Conservation (phyloP, 2,329 filamentous ascomycete genomes). For the Cladosporium sp. region DNA sequence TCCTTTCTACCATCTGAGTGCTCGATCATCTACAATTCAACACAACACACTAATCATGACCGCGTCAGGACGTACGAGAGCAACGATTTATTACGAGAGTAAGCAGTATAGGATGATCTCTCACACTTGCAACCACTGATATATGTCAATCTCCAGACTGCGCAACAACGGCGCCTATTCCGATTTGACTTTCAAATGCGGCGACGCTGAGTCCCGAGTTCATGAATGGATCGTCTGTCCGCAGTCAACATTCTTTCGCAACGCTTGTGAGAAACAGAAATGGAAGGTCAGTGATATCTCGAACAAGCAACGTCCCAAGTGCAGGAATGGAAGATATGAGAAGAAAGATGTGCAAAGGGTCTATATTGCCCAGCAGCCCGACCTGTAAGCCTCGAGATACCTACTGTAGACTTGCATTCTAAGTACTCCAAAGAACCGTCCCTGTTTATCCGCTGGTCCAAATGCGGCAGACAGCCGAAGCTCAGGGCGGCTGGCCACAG, state of each 20-base stretch:
- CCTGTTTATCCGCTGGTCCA: too few relatives aligned
- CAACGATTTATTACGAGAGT: not conserved
- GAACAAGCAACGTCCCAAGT: too few relatives aligned
- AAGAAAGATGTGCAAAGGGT: too few relatives aligned
- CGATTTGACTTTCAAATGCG: constrained; percentile 8
- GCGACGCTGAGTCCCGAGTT: not conserved
- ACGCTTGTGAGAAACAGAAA: constrained; percentile 8
- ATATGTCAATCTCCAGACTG: not conserved
- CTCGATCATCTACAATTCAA: not conserved
- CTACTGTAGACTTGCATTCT: too few relatives aligned
- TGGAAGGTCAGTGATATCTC: constrained; percentile 6
- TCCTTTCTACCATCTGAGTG: not conserved
- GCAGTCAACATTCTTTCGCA: constrained; percentile 6
- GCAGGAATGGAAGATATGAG: too few relatives aligned
- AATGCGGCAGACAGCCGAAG: too few relatives aligned
- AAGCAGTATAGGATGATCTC: not conserved
- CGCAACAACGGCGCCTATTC: not conserved
- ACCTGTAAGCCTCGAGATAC: too few relatives aligned
- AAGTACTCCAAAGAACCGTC: too few relatives aligned
- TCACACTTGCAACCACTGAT: not conserved
- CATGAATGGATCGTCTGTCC: constrained; percentile 16
- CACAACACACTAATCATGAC: not conserved
- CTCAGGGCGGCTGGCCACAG: too few relatives aligned
- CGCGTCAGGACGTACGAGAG: not conserved
- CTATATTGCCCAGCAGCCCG: too few relatives aligned